Evolutionary conservation across 106 monocot genomes (phyloP).

Genomic region (Dioscorea dumetorum): DNA sequence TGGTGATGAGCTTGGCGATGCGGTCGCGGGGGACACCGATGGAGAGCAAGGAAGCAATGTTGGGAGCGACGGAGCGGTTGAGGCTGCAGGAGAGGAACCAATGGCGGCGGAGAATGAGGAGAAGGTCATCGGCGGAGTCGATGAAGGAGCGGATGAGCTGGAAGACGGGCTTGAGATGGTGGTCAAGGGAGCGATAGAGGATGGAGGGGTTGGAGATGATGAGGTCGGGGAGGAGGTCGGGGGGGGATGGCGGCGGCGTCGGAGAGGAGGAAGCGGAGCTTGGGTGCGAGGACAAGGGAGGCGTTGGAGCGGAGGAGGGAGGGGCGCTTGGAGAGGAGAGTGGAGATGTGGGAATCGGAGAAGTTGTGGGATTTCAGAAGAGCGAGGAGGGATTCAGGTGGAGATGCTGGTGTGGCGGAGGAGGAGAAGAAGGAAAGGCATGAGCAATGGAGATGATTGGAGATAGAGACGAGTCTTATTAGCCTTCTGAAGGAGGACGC

Average conservation of each 20-base stretch:
- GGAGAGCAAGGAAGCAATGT: background rate
- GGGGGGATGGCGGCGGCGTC: background rate
- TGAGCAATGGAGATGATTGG: background rate
- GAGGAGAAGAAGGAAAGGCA: background rate
- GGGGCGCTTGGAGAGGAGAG: background rate
- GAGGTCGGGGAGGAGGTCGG: background rate
- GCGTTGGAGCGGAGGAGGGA: background rate
- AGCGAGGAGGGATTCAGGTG: background rate
- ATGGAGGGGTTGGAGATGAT: background rate
- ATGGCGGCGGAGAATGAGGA: background rate
- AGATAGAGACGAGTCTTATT: background rate
- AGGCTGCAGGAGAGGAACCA: background rate
- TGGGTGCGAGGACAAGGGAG: background rate
- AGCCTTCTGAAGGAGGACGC: background rate
- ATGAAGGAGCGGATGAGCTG: background rate
- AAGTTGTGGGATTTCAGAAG: background rate
- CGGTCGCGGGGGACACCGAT: slow-evolving; percentile 1
- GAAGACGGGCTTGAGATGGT: background rate
- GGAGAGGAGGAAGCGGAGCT: background rate
- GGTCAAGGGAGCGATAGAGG: background rate
- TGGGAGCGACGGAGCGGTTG: background rate
- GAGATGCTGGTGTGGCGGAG: background rate
- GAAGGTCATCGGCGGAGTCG: background rate
- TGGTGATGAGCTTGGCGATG: slow-evolving; percentile 6
- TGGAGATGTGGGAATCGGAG: background rate